A percentile compares a stretch with the other conserved stretches of the same genome.
Evolutionary conservation across 2,329 filamentous ascomycete genomes (phyloP).

Genomic region (Albophoma yamanashiensis): DNA sequence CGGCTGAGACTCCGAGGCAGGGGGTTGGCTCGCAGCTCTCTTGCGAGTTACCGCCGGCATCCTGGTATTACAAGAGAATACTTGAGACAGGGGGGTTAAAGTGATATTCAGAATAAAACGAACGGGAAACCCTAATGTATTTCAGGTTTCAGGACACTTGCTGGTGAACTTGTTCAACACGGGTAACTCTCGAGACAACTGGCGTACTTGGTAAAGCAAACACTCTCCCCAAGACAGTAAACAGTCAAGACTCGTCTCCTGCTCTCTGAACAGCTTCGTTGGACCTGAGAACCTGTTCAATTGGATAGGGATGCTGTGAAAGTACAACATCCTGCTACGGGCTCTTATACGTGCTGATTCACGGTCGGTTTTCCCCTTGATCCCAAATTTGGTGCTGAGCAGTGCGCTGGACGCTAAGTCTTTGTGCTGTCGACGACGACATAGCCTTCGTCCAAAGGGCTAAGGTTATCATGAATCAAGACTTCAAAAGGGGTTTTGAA

Average conservation of each 20-base stretch:
- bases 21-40: neutral
- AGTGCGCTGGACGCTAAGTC: neutral
- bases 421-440: neutral
- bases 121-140: neutral
- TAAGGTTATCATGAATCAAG: neutral
- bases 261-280: no score
- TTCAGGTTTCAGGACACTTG: neutral
- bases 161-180: neutral
- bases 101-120: neutral
- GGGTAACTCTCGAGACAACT: neutral
- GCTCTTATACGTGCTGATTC: neutral
- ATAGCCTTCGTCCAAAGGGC: no score
- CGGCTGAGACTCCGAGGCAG: neutral
- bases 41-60: neutral
- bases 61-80: neutral
- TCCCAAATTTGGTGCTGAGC: neutral
- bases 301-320: neutral
- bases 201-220: neutral
- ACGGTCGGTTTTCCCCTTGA: neutral
- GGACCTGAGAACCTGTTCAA: neutral
- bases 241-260: neutral
- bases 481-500: neutral
- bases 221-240: neutral
- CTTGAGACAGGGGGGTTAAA: neutral
- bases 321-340: neutral